Evolutionary conservation across 2,329 filamentous ascomycete genomes (phyloP).

Genomic region (Sporothrix curviconia): DNA sequence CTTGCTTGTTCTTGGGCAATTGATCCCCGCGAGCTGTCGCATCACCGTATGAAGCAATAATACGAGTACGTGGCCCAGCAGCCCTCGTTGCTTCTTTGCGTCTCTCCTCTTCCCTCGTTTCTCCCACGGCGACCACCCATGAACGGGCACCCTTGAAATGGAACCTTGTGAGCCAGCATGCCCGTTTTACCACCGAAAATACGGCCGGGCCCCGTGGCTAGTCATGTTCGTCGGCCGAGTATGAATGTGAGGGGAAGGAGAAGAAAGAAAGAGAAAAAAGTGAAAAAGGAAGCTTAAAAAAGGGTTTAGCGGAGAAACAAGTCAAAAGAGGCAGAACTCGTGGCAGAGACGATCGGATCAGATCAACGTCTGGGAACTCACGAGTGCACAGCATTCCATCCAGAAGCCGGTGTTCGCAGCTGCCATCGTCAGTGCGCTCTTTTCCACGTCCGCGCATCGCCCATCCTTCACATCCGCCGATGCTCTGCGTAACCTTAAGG

Average conservation of each 20-base stretch:
- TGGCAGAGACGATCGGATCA: neutral
- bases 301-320: no score
- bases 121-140: neutral
- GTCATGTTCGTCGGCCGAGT: no score
- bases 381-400: neutral
- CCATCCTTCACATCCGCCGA: neutral
- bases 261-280: neutral
- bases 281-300: neutral
- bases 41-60: no score
- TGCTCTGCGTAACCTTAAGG: neutral
- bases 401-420: neutral
- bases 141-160: neutral
- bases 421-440: neutral
- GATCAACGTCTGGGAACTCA: neutral
- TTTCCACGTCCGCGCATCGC: neutral
- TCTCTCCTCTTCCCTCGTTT: neutral
- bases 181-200: neutral
- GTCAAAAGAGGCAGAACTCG: no score
- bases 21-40: neutral
- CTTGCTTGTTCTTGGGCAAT: no score
- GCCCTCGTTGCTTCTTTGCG: neutral
- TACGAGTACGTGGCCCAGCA: neutral
- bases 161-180: neutral
- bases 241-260: neutral
- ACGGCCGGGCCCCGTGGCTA: neutral